A percentile compares a stretch with the other conserved stretches of the same genome.
phyloP scores from a whole-genome alignment of 2,329 filamentous ascomycete genomes.

The Fusarium musae region DNA sequence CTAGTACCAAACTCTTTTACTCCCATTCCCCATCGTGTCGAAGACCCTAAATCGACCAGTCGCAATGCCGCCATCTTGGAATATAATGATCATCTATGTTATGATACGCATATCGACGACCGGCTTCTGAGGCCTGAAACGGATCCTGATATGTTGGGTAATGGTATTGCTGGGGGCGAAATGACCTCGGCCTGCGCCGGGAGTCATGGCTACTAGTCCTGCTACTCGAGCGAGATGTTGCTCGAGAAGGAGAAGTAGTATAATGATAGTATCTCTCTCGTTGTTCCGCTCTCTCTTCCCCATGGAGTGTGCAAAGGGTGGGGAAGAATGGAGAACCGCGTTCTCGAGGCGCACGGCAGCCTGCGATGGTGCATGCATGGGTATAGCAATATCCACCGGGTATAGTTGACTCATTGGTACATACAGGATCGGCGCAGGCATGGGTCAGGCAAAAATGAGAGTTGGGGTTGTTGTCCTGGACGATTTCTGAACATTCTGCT shows the following conservation, averaged over 20 bases:
- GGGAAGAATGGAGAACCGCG: neutral
- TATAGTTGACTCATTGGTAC: neutral
- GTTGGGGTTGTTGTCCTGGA: neutral
- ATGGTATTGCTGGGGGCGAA: neutral
- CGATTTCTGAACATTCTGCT: neutral
- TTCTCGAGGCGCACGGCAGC: neutral
- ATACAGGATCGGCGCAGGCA: constrained; percentile 13
- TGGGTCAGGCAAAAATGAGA: constrained; percentile 23
- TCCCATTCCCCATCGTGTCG: neutral
- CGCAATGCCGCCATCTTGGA: neutral
- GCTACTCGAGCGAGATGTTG: neutral
- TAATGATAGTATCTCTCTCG: rapidly evolving
- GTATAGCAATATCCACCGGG: constrained; percentile 9
- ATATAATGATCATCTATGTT: neutral
- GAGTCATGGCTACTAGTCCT: neutral
- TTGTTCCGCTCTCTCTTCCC: neutral
- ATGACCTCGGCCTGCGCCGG: neutral
- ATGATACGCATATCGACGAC: neutral
- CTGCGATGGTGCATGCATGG: neutral
- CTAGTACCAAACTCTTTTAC: neutral
- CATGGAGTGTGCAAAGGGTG: constrained; percentile 1
- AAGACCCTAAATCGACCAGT: neutral
- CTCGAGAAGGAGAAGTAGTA: neutral
- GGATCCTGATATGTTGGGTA: neutral
- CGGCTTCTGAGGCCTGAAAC: neutral